Conservation (phyloP, 75 land plant genomes). For the Azolla pinnata region DNA sequence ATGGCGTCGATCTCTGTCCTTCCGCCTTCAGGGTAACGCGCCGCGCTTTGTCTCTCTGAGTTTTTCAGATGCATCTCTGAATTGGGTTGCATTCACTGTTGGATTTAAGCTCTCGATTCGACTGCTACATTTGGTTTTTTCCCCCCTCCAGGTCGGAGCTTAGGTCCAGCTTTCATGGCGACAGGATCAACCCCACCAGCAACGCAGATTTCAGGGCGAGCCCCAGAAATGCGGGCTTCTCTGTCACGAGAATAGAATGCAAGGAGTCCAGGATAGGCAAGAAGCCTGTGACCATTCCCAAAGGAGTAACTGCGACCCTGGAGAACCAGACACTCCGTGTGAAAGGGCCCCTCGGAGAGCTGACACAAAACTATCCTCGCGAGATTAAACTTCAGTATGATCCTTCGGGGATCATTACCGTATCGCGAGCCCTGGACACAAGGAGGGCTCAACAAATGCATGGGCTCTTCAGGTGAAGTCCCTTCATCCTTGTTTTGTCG, state of each 20-base stretch:
- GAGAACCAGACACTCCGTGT: constrained; percentile 66
- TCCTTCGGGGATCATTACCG: constrained; percentile 43
- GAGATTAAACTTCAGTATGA: constrained; percentile 63
- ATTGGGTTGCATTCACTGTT: too few species aligned
- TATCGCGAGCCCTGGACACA: constrained; percentile 62
- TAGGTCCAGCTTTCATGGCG: background rate
- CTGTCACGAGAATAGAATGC: constrained; percentile 45
- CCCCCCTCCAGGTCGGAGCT: too few species aligned
- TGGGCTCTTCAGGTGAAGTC: constrained; percentile 92
- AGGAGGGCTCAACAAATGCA: constrained; percentile 89
- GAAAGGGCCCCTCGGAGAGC: constrained; percentile 90
- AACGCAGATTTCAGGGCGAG: background rate
- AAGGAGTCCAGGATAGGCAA: constrained; percentile 98
- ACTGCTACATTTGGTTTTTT: too few species aligned
- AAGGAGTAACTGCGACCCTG: constrained; percentile 57
- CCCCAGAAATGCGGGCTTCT: background rate
- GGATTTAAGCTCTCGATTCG: too few species aligned
- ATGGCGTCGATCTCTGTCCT: too few species aligned
- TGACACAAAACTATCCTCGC: constrained; percentile 64
- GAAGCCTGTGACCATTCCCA: constrained; percentile 63
- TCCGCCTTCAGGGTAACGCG: too few species aligned
- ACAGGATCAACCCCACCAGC: background rate
- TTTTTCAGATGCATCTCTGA: too few species aligned
- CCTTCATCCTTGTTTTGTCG: background rate
- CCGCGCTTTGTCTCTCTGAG: too few species aligned